These are phyloP conservation scores for Cardamine occulta DNA, from an alignment of 345 rosid species.

Conservation along the genomic window DNA sequence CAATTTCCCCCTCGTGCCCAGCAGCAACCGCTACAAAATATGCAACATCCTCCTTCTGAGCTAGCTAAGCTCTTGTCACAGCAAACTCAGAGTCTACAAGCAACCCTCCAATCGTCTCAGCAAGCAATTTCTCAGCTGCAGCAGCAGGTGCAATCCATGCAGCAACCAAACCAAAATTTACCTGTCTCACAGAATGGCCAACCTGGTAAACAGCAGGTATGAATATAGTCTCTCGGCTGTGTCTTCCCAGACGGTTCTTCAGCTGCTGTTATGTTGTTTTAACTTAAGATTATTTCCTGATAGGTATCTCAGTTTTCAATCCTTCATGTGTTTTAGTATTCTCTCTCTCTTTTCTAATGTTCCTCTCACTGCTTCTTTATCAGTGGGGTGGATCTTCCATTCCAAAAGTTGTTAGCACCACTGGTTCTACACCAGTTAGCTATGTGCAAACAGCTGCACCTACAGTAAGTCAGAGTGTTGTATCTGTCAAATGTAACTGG, in stretches of 20 bases:
- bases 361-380: conserved; percentile 35
- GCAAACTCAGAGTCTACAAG: conserved; percentile 88
- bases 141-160: conserved; percentile 90
- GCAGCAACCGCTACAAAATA: conserved; percentile 65
- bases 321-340: conserved; percentile 5
- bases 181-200: conserved; percentile 61
- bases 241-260: conserved; percentile 6
- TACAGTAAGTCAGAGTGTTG: conserved; percentile 43
- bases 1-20: conserved; percentile 59
- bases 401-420: conserved; percentile 49
- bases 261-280: conserved; percentile 7
- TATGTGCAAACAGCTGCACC: conserved; percentile 55
- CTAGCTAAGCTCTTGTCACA: conserved; percentile 91
- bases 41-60: conserved; percentile 89
- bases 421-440: conserved; percentile 51
- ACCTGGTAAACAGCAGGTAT: conserved; percentile 74
- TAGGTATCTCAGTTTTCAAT: conserved; percentile 13
- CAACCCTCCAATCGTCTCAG: conserved; percentile 91
- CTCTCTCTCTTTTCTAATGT: conserved; percentile 24
- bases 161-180: conserved; percentile 68
- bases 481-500: conserved; percentile 76
- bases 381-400: conserved; percentile 68
- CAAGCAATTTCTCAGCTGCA: conserved; percentile 94
- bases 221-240: conserved; percentile 25
- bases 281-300: conserved; percentile 5